Evolutionary conservation across 345 rosid species (phyloP).

Genomic region (Arabidopsis thaliana): TAIR10.1 NC_003075.7:17861001-17861500

Average conservation of each 20-base stretch:
- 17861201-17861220: constrained; percentile 43
- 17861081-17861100: constrained; percentile 28
- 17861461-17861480: background rate
- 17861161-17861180: constrained; percentile 25
- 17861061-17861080: constrained; percentile 37
- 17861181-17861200: constrained; percentile 49
- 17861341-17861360: constrained; percentile 16
- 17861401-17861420: background rate
- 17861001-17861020: constrained; percentile 40
- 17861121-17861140: constrained; percentile 41
- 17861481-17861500: background rate
- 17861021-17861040: constrained; percentile 45
- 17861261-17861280: background rate
- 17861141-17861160: constrained; percentile 33
- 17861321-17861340: background rate
- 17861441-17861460: constrained; percentile 22
- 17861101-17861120: constrained; percentile 36
- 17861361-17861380: constrained; percentile 10
- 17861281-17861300: background rate
- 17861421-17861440: background rate
- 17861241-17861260: constrained; percentile 34
- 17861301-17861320: background rate
- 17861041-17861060: constrained; percentile 41
- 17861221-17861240: constrained; percentile 35
- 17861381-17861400: background rate